Evolutionary conservation across 352 stramenopile species (phyloP), one percentile per base, ranked within the genome.

Genomic region (Phytophthora crassamura): DNA sequence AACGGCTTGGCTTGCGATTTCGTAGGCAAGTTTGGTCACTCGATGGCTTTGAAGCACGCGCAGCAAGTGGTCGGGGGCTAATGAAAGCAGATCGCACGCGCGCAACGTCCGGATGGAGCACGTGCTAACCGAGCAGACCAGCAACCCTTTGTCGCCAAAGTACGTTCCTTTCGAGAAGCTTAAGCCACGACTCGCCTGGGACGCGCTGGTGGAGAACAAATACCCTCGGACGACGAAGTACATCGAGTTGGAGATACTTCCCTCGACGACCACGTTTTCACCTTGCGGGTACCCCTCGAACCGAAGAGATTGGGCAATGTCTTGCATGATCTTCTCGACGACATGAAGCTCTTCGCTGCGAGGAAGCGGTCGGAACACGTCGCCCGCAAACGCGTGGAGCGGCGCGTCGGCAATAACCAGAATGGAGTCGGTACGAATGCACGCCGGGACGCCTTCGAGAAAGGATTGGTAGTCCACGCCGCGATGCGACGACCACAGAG

Each of bases 241-340:
- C 83, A 92, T 90, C 28, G 71, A 63, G 35, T 83, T 87, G 28
- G 79, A 72, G 30, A 92, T 85, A 38, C 67, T 87, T 2, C 79
- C 83, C 75, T 92, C 81, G 0, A 88, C 75, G 3, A 92, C 18
- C 12, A 89, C 81, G 10, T 76, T 74, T 39, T 92, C 83, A 14
- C 68, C 76, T 7, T 75, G 77, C 0, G 81, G 83, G 35, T 90
- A 90, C 0, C 80, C 80, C 61, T 92, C 81, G 52, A 89, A 90
- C 20, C 62, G 68, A 14, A 92, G 61, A 20, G 76, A 47, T 12
- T 73, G 72, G 0, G 80, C 80, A 25, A 91, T 72, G 11, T 68
- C 50, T 6, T 78, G 68, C 22, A 70, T 82, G 5, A 84, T 14
- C 18, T 66, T 46, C 2, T 81, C 68, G 12, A 76, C 46, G 20